A percentile compares a stretch with the other conserved stretches of the same genome.
Conservation (phyloP, 2,329 filamentous ascomycete genomes). For the Cadophora gregata region DNA sequence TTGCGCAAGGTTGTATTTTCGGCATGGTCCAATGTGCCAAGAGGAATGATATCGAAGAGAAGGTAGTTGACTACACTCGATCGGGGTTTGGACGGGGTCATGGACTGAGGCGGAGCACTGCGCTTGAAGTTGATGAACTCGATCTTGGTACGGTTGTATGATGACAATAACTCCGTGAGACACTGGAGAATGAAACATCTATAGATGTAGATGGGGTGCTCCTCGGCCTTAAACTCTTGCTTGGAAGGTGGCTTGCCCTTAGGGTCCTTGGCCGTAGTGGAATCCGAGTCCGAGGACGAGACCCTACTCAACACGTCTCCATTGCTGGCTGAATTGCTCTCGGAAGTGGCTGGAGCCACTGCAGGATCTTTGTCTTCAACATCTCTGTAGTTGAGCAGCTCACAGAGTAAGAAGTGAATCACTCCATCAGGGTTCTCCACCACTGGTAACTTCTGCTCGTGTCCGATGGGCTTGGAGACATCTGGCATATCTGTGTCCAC, state of each 20-base stretch:
- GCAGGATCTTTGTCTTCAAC: slow-evolving; percentile 81
- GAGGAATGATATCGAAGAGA: slow-evolving; percentile 76
- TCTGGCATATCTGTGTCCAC: slow-evolving; percentile 67
- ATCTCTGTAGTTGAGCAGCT: slow-evolving; percentile 89
- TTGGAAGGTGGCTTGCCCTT: slow-evolving; percentile 68
- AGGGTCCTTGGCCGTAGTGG: slow-evolving; percentile 31
- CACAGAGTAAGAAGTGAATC: slow-evolving; percentile 91
- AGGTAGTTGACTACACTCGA: slow-evolving; percentile 94
- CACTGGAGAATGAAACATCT: slow-evolving; percentile 94
- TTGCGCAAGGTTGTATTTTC: slow-evolving; percentile 84
- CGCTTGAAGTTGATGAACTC: slow-evolving; percentile 99
- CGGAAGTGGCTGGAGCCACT: slow-evolving; percentile 30
- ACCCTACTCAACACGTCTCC: slow-evolving; percentile 39
- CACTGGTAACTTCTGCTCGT: slow-evolving; percentile 79
- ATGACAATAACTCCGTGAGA: slow-evolving; percentile 85
- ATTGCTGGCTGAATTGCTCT: slow-evolving; percentile 31
- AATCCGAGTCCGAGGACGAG: slow-evolving; percentile 45
- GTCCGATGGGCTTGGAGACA: slow-evolving; percentile 61
- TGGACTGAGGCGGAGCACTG: slow-evolving; percentile 79
- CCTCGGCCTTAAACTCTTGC: slow-evolving; percentile 82
- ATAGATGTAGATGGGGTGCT: slow-evolving; percentile 96
- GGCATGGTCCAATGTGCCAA: slow-evolving; percentile 68
- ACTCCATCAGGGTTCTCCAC: slow-evolving; percentile 95
- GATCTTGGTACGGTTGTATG: slow-evolving; percentile 93
- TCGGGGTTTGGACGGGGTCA: slow-evolving; percentile 90